Percentiles rank a stretch among this genome's conserved stretches.
These are phyloP conservation scores for Annona squamosa DNA, from an alignment of 164 flowering plant species.

Conservation along the genomic window DNA sequence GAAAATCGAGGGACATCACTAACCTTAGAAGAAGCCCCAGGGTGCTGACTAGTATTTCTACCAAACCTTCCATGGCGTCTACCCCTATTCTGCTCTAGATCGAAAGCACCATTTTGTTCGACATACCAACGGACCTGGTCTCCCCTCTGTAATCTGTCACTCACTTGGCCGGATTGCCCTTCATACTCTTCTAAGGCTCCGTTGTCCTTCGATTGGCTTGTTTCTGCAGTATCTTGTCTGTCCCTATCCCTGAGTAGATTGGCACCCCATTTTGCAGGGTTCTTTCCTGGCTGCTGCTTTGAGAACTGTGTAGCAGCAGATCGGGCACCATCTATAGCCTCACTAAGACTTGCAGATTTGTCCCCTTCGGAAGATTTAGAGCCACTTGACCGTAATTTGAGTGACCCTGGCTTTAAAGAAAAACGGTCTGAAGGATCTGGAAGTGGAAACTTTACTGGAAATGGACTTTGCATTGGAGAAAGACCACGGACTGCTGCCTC, in stretches of 20 bases:
- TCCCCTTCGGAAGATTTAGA: conserved; percentile 28
- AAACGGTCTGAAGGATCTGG: conserved; percentile 57
- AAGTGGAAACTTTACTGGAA: conserved; percentile 63
- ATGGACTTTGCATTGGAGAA: conserved; percentile 45
- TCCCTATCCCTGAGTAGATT: conserved; percentile 1
- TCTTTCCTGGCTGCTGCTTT: conserved; percentile 25
- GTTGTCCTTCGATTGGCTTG: conserved; percentile 9
- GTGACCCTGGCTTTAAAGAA: conserved; percentile 77
- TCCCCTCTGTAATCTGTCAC: conserved; percentile 6
- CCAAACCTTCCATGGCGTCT: conserved; percentile 1
- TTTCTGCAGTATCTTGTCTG: conserved; percentile 11
- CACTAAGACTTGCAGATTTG: conserved; percentile 39
- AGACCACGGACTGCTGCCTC: conserved; percentile 80
- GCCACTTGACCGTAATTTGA: conserved; percentile 15
- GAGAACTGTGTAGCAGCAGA: conserved; percentile 79
- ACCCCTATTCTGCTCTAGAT: conserved; percentile 11
- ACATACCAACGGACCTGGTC: background rate
- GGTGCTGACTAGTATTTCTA: conserved; percentile 4
- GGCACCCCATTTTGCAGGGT: background rate
- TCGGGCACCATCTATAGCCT: conserved; percentile 82
- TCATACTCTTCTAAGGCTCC: conserved; percentile 3
- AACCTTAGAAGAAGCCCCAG: background rate
- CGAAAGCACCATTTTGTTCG: conserved; percentile 3
- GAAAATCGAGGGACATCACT: too few species aligned
- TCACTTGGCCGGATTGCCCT: conserved; percentile 5